Base-by-base conservation (phyloP, 2,329 filamentous ascomycete genomes). In the Bipolaris gigantea region DNA sequence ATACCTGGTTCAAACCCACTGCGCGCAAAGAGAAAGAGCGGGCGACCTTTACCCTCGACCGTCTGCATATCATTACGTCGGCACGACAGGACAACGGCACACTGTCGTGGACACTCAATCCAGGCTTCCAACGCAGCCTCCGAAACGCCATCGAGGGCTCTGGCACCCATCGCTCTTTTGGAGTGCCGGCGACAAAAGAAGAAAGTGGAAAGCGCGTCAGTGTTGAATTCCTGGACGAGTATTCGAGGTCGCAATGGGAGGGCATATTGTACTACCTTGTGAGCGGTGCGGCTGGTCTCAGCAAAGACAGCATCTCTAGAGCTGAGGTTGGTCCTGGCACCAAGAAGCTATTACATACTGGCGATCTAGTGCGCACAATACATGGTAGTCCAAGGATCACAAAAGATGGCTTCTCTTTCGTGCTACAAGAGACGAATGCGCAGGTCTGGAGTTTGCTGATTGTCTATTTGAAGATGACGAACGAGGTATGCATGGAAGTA, bases 391-490 rank as follows among this genome's bases (percentile, higher is more conserved):
- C 91, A 9, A 85, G 84, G 49, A 99, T 99, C 66, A 99, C 94
- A 0, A 88, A 96, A 70, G 86, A 90, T 2, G 94, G 94, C 7
- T 99, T 99, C 72, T 92, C 90, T 0, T 99, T 99, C 69, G 80
- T 99, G 52, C 81, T 99, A 8, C 93, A 97, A 68, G 93, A 97
- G 70, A 88, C 93, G 55, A 97, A 97, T 73, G 92, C 93, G 0
- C 94, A 99, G 74, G 92, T 99, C 33, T 99, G 94, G 94, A 94
- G 92, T 23, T 80, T 99, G 42, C 81, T 99, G 33, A 88, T 99
- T 27, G 86, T 97, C 30, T 99, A 96, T 81, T 86, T 99, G 46
- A 90, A 95, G 63, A 89, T 91, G 57, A 89, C 89, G 40, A 88
- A 91, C 64, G 79, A 81, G 50, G 82, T 83, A 51, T 51, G 63